Percentiles rank a stretch among this genome's conserved stretches.
phyloP scores from a whole-genome alignment of 2,329 filamentous ascomycete genomes.

The Hymenoscyphus occultus region DNA sequence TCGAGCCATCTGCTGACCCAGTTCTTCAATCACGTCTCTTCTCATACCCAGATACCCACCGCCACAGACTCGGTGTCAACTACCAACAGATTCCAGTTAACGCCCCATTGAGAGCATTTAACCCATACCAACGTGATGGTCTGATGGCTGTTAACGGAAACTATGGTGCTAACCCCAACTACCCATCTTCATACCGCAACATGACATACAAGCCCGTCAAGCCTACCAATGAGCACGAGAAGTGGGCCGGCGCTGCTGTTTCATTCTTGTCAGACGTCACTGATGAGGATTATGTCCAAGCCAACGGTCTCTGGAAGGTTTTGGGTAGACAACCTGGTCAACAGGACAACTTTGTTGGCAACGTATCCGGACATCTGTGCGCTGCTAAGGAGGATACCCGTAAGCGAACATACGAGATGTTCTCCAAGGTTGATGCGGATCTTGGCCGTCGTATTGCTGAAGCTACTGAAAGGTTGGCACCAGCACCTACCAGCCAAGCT shows the following conservation, averaged over 20 bases:
- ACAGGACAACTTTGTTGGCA: conserved; percentile 59
- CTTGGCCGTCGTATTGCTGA: conserved; percentile 52
- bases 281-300: conserved; percentile 35
- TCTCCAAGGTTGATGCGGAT: conserved; percentile 51
- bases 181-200: conserved; percentile 49
- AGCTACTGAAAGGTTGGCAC: conserved; percentile 46
- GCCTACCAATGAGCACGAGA: conserved; percentile 44
- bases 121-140: conserved; percentile 73
- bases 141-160: conserved; percentile 66
- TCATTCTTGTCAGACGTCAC: conserved; percentile 43
- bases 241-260: conserved; percentile 47
- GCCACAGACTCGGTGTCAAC: conserved; percentile 55
- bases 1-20: conserved; percentile 67
- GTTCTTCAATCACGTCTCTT: conserved; percentile 68
- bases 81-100: conserved; percentile 57
- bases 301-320: conserved; percentile 38
- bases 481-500: conserved; percentile 23
- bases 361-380: conserved; percentile 55
- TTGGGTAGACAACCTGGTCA: conserved; percentile 49
- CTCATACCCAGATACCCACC: conserved; percentile 66
- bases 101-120: conserved; percentile 48
- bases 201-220: conserved; percentile 44
- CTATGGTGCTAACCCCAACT: conserved; percentile 59
- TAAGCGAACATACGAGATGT: conserved; percentile 59
- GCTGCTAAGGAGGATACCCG: conserved; percentile 54